Base-by-base conservation (phyloP, 148 eudicot species). In the Polygonum maritimum region DNA sequence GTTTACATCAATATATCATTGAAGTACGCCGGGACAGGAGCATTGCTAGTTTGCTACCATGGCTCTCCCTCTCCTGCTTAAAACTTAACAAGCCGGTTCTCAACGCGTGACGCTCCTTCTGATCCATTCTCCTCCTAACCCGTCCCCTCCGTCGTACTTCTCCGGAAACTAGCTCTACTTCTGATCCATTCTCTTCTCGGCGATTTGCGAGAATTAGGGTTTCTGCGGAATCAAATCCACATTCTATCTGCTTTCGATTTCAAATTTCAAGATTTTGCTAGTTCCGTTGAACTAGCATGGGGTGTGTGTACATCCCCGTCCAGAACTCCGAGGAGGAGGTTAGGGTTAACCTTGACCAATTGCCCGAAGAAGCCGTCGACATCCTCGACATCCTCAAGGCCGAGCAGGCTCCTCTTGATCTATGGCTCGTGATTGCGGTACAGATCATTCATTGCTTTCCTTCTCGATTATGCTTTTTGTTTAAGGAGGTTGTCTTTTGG, bases 321-420 rank as follows among this genome's bases (percentile, higher is more conserved):
- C 97, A 92, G 73, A 88, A 90, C 75, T 89, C 98, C 35, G 94
- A 90, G 71, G 97, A 95, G 84, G 98, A 90, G 80, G 99, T 95
- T 2, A 79, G 94, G 74, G 96, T 92, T 2, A 81, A 87, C 51
- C 80, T 95, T 74, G 97, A 95, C 80, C 98, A 91, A 74, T 85
- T 96, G 10, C 99, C 99, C 3, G 84, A 88, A 16, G 98, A 96
- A 67, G 97, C 97, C 55, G 86, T 94, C n/a, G 99, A 96, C 63
- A 92, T 92, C 70, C 92, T 96, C 65, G 99, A 96, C 79, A 96
- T 96, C 73, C 94, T 96, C 65, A 92, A 92, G 83, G 99, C 98
- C 70, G 99, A 95, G 76, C 98, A 96, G 84, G 99, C 99, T 72
- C 99, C 98, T 21, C 94, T 96, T 52, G 91, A 89, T 79, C 88